Conservation (phyloP, 139 green algal species). For the Chlorella sp. region DNA sequence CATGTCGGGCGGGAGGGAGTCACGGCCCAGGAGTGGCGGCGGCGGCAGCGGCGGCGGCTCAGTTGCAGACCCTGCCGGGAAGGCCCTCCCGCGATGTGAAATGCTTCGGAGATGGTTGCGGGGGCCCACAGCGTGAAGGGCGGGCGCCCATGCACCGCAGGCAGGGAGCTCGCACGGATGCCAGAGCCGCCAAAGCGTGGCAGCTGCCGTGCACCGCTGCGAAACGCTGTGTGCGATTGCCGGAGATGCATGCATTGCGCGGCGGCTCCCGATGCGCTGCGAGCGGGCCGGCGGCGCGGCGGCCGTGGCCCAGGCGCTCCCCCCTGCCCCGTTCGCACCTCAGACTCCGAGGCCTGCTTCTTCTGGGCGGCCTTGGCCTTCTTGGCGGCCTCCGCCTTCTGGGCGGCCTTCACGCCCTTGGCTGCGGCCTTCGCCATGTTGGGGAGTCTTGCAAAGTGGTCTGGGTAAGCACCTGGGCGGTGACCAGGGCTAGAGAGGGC, state of each 20-base stretch:
- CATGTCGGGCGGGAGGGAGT: not conserved
- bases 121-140: not conserved
- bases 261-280: not conserved
- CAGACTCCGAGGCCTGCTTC: constrained; percentile 2
- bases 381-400: constrained; percentile 34
- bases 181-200: not conserved
- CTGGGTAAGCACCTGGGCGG: not conserved
- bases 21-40: too few species aligned
- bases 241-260: not conserved
- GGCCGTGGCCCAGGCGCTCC: not conserved
- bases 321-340: not conserved
- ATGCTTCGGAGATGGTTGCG: too few species aligned
- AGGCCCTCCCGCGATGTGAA: not conserved
- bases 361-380: constrained; percentile 27
- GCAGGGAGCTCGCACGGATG: not conserved
- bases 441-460: not conserved
- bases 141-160: constrained; percentile 15
- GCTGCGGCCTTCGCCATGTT: constrained; percentile 38
- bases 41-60: not conserved
- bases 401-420: constrained; percentile 7
- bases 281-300: not conserved
- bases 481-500: not conserved
- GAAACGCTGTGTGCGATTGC: not conserved
- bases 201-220: constrained; percentile 9
- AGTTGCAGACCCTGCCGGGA: constrained; percentile 10